These are phyloP conservation scores for Yarrowia yakushimensis DNA, from an alignment of 805 yeast genomes.

Conservation along the genomic window DNA sequence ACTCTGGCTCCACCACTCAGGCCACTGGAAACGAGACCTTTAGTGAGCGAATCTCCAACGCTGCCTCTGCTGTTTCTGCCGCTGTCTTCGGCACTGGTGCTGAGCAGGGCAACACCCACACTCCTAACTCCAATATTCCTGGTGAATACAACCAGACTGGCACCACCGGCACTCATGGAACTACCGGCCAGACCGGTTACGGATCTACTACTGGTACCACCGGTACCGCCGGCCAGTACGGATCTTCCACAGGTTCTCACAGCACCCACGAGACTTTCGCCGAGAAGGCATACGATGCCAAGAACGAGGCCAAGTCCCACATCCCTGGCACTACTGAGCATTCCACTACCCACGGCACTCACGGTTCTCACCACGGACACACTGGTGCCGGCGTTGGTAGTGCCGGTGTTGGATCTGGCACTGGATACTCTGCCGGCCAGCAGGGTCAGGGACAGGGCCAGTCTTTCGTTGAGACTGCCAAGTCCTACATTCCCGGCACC, in stretches of 20 bases:
- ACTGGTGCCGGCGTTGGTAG: conserved; percentile 14
- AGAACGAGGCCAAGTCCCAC: conserved; percentile 2
- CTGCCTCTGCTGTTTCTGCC: conserved; percentile 21
- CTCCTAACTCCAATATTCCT: conserved; percentile 3
- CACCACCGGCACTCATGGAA: conserved; percentile 16
- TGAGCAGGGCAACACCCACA: conserved; percentile 10
- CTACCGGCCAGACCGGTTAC: background rate
- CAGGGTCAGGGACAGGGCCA: background rate
- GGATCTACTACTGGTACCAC: background rate
- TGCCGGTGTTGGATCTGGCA: conserved; percentile 22
- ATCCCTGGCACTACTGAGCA: conserved; percentile 3
- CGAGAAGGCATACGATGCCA: conserved; percentile 7
- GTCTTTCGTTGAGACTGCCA: conserved; percentile 13
- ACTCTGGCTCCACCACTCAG: background rate
- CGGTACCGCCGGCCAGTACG: conserved; percentile 5
- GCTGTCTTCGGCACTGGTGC: conserved; percentile 19
- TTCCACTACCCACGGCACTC: background rate
- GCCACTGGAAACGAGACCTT: background rate
- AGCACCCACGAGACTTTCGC: conserved; percentile 1
- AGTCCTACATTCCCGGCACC: conserved; percentile 22
- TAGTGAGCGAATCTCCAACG: conserved; percentile 2
- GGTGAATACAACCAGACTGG: conserved; percentile 6
- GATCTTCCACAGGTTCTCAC: background rate
- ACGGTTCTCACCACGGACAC: background rate
- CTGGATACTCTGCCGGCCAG: conserved; percentile 5